Evolutionary conservation across 2,329 filamentous ascomycete genomes (phyloP), one percentile per base, ranked within the genome.

Genomic region (Eurotiales sp.): DNA sequence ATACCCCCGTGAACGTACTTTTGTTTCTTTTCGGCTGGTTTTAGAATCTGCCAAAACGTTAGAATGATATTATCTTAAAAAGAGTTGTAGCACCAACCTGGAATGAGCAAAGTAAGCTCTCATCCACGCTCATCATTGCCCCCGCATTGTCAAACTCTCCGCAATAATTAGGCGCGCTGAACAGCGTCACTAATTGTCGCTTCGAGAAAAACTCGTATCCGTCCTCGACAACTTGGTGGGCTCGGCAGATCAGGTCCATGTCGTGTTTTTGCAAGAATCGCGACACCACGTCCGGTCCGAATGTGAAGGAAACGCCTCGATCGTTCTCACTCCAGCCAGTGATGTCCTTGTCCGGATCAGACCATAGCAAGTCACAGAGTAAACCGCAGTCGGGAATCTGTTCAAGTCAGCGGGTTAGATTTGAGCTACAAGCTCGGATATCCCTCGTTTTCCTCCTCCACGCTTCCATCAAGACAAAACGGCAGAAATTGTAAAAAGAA

Each of bases 11-110:
- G 82, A 71, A 95, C 91, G 81, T 95, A 97, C 91, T 97, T 97
- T 89, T 96, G 92, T 86, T 99, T 99, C 86, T 99, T 99, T 84
- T 99, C 93, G 74, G 93, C 93, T 68, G 93, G 93, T 81, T 97
- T 99, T 79, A 99, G 82, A 71, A 99, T 97, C 90, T 95, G 63
- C 23, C 42, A 39, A 43, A 45, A 46, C 41, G 47, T 44, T 30
- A 55, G 57, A 44, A 58, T 19, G 25, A 27, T 27, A n/a, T n/a
- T n/a, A n/a, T n/a, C n/a, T n/a, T n/a, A n/a, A 32, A 43, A 34
- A 36, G 41, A 44, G 21, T 21, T 29, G 25, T 30, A 25, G 3
- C 12, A 41, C 73, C 53, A 72, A 93, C 89, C 88, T 97, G 93
- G 86, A 99, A 99, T 57, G 91, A 96, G 81, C 93, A 99, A 66